Conservation (phyloP, 169 alveolate genomes). For the Eimeria falciformis region DNA sequence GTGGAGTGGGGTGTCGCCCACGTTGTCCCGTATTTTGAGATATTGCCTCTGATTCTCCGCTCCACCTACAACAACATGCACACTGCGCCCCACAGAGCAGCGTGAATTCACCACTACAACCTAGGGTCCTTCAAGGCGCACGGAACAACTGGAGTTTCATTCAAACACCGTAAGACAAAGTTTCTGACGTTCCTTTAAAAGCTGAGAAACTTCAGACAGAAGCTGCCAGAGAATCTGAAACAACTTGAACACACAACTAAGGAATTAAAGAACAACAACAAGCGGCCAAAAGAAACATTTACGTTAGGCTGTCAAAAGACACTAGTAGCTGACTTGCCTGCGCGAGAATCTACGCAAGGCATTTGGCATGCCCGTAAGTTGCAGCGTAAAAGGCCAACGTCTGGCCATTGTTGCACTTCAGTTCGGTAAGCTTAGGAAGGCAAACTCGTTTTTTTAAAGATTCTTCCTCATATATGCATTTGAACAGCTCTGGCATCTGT, state of each 20-base stretch:
- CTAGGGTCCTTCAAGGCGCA: no score
- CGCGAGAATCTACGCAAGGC: constrained; percentile 55
- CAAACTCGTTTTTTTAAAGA: constrained; percentile 20
- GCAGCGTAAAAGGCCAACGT: constrained; percentile 63
- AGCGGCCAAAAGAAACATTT: no score
- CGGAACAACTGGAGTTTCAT: no score
- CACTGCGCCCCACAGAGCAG: no score
- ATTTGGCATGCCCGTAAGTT: constrained; percentile 62
- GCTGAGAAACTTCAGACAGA: no score
- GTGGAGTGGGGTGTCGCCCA: constrained; percentile 65
- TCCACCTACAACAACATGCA: constrained; percentile 31
- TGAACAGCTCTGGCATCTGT: constrained; percentile 31
- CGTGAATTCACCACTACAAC: no score
- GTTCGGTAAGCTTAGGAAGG: not conserved
- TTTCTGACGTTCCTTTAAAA: no score
- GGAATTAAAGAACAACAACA: no score
- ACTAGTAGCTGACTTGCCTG: constrained; percentile 3
- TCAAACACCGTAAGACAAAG: no score
- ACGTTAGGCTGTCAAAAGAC: no score
- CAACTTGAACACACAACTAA: no score
- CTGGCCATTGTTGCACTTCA: constrained; percentile 45
- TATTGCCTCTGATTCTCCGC: constrained; percentile 8
- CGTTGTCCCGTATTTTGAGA: constrained; percentile 36
- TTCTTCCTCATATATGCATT: constrained; percentile 49
- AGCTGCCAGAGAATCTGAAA: no score